A percentile compares a stretch with the other conserved stretches of the same genome.
Evolutionary conservation across 2,329 filamentous ascomycete species (phyloP).

Genomic region (Ophiostoma novo-ulmi): DNA sequence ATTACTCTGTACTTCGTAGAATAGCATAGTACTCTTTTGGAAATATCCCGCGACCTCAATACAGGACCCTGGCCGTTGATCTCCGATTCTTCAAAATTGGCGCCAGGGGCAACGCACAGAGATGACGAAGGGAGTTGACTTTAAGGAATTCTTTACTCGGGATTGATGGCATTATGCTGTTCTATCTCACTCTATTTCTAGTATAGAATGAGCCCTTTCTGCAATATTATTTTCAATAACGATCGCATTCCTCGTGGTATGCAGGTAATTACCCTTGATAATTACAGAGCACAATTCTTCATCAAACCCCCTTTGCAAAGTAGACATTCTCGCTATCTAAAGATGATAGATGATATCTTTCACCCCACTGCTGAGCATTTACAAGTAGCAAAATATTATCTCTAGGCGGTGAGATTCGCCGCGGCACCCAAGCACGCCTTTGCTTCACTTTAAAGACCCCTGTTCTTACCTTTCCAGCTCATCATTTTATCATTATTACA

Average conservation of each 20-base stretch:
- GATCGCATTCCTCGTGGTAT: neutral
- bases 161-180: neutral
- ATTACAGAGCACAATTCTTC: neutral
- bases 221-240: neutral
- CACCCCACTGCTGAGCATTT: neutral
- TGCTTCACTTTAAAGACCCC: neutral
- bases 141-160: neutral
- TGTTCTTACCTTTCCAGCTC: neutral
- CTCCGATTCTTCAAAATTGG: neutral
- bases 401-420: neutral
- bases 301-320: neutral
- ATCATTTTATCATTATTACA: neutral
- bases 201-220: neutral
- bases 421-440: neutral
- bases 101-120: neutral
- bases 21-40: slow-evolving; percentile 1
- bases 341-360: neutral
- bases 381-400: neutral
- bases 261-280: neutral
- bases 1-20: neutral
- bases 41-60: neutral
- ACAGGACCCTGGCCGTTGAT: neutral
- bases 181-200: neutral
- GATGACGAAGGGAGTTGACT: neutral
- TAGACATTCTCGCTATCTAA: neutral